Percentiles rank a stretch among this genome's conserved stretches.
Evolutionary conservation across 768 basidiomycete genomes (phyloP).

Genomic region (Phaeotremella skinneri): DNA sequence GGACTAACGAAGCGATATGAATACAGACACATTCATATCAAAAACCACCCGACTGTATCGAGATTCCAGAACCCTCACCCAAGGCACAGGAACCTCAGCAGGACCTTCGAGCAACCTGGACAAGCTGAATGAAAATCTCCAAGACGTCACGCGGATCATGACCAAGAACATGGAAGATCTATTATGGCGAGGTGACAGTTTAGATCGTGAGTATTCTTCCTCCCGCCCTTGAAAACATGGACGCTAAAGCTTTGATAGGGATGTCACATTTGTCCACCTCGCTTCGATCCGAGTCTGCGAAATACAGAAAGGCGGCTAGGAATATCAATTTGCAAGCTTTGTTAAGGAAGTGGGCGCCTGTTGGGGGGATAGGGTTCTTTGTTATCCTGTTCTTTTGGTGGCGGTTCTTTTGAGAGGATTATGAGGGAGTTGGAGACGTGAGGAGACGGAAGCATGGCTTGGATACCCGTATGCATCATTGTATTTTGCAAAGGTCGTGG

Average conservation of each 20-base stretch:
- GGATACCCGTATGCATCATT: too few species aligned
- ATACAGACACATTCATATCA: constrained; percentile 92
- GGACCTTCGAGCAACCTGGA: constrained; percentile 64
- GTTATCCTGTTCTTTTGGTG: constrained; percentile 67
- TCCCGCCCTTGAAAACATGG: neutral
- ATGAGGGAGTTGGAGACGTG: too few species aligned
- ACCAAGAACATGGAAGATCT: constrained; percentile 99
- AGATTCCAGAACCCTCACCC: constrained; percentile 71
- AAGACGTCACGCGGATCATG: constrained; percentile 99
- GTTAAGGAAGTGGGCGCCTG: constrained; percentile 91
- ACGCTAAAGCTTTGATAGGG: constrained; percentile 55
- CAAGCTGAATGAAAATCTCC: constrained; percentile 88
- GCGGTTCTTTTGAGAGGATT: constrained; percentile 53
- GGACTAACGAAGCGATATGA: neutral
- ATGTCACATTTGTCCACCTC: constrained; percentile 97
- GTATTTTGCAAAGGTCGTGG: too few species aligned
- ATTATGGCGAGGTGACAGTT: constrained; percentile 93
- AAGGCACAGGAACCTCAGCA: constrained; percentile 52
- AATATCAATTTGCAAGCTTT: constrained; percentile 93
- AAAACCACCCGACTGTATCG: constrained; percentile 93
- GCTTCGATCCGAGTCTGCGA: constrained; percentile 91
- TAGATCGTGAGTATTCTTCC: constrained; percentile 68
- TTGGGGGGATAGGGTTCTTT: constrained; percentile 68
- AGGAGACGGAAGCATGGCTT: too few species aligned
- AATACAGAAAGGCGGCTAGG: constrained; percentile 90